Evolutionary conservation across 108 stramenopile genomes (phyloP).

Genomic region (Pseudonitzschia delicatissima): DNA sequence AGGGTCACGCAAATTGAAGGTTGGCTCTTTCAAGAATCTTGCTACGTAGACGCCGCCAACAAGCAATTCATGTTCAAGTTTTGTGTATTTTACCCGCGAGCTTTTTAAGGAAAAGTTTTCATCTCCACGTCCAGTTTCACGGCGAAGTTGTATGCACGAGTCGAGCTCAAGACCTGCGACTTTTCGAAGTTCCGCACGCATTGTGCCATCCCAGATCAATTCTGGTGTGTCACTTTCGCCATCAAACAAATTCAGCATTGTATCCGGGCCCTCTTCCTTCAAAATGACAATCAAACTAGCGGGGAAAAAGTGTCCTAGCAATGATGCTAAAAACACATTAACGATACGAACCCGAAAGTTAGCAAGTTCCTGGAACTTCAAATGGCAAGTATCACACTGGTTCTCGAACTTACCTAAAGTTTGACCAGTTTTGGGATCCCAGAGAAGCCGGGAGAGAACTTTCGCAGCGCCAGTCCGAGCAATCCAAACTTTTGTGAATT

Average conservation of each 20-base stretch:
- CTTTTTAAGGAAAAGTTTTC: constrained; percentile 32
- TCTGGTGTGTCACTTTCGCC: constrained; percentile 71
- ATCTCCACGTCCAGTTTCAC: constrained; percentile 24
- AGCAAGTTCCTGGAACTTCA: background rate
- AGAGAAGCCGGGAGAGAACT: constrained; percentile 53
- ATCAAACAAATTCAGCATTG: constrained; percentile 61
- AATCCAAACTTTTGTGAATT: constrained; percentile 49
- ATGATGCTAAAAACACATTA: constrained; percentile 18
- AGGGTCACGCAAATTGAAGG: constrained; percentile 73
- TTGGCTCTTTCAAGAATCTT: constrained; percentile 80
- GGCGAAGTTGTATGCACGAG: constrained; percentile 25
- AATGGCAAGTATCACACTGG: background rate
- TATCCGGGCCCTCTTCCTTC: constrained; percentile 58
- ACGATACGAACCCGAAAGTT: background rate
- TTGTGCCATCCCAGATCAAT: constrained; percentile 71
- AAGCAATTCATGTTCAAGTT: constrained; percentile 58
- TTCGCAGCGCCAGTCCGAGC: constrained; percentile 58
- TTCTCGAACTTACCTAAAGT: constrained; percentile 21
- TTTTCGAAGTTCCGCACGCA: constrained; percentile 60
- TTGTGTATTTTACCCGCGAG: constrained; percentile 43
- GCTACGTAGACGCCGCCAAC: constrained; percentile 78
- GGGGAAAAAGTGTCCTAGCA: constrained; percentile 49
- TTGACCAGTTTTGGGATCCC: constrained; percentile 56
- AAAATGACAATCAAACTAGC: constrained; percentile 36
- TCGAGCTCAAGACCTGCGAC: constrained; percentile 42